Evolutionary conservation across 2,329 filamentous ascomycete genomes (phyloP).

Genomic region (Clonostachys sp.): DNA sequence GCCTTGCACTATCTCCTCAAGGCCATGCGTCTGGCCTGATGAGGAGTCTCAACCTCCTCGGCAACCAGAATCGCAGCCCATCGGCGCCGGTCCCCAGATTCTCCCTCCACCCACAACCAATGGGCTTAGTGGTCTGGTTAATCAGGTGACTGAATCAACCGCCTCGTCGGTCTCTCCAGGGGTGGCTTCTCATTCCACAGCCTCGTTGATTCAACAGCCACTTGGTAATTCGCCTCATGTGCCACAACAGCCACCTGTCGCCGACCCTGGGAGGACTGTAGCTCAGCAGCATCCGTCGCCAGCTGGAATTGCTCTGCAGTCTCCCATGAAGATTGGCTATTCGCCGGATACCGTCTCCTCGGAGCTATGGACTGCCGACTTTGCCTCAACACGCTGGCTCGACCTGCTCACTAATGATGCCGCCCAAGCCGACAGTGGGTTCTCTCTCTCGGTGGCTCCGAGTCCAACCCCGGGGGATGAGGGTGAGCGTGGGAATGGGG

Average conservation of each 20-base stretch:
- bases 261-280: neutral
- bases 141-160: neutral
- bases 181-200: neutral
- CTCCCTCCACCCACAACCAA: neutral
- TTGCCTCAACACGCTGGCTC: constrained; percentile 11
- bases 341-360: constrained; percentile 1
- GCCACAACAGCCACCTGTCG: neutral
- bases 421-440: constrained; percentile 18
- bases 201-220: neutral
- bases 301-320: neutral
- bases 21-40: constrained; percentile 11
- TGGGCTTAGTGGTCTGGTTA: neutral
- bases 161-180: neutral
- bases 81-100: neutral
- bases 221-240: neutral
- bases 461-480: constrained; percentile 8
- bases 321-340: neutral
- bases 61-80: neutral
- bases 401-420: constrained; percentile 7
- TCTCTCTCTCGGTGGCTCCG: constrained; percentile 12
- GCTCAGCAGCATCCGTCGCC: neutral
- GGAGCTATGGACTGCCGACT: constrained; percentile 15
- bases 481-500: neutral
- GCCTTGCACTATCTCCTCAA: constrained; percentile 12
- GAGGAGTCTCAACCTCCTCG: neutral